Percentiles rank a stretch among this genome's conserved stretches.
These are phyloP conservation scores for Coemansia sp. DNA, from an alignment of 192 early-diverging fungal genomes.

Conservation along the genomic window DNA sequence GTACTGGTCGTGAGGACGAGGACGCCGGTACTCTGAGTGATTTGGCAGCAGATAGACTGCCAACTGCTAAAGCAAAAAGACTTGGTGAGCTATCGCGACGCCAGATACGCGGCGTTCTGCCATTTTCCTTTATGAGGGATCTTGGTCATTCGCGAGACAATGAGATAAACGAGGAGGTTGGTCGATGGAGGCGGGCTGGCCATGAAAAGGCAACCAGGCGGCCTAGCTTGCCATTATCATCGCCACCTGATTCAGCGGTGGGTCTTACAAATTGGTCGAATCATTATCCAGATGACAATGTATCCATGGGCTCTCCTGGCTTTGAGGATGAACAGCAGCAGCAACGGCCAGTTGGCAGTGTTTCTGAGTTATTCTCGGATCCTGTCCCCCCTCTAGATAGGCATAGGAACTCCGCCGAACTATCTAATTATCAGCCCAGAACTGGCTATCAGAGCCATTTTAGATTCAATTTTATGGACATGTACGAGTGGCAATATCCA, in stretches of 20 bases:
- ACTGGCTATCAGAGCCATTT: slow-evolving; percentile 10
- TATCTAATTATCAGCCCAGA: background rate
- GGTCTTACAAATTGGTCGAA: background rate
- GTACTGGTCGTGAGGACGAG: background rate
- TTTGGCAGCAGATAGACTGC: slow-evolving; percentile 6
- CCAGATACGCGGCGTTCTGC: slow-evolving; percentile 46
- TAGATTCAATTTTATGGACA: slow-evolving; percentile 41
- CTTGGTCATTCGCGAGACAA: slow-evolving; percentile 14
- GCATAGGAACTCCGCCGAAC: background rate
- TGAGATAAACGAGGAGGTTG: slow-evolving; percentile 21
- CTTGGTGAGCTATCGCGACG: slow-evolving; percentile 25
- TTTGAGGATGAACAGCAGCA: background rate
- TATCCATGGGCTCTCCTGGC: background rate
- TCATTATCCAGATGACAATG: slow-evolving; percentile 1
- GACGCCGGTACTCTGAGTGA: background rate
- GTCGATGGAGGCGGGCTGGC: slow-evolving; percentile 4
- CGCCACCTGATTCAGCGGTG: background rate
- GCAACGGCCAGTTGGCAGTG: background rate
- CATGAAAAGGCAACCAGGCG: background rate
- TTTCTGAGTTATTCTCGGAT: slow-evolving; percentile 24
- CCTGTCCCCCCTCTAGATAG: background rate
- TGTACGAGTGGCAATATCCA: slow-evolving; percentile 48
- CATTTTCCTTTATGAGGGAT: slow-evolving; percentile 51
- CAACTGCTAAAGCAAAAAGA: slow-evolving; percentile 18
- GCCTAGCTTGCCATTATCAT: slow-evolving; percentile 19